Evolutionary conservation across 176 grass and related monocot genomes (phyloP).

Genomic region (Aegilops longissima): DNA sequence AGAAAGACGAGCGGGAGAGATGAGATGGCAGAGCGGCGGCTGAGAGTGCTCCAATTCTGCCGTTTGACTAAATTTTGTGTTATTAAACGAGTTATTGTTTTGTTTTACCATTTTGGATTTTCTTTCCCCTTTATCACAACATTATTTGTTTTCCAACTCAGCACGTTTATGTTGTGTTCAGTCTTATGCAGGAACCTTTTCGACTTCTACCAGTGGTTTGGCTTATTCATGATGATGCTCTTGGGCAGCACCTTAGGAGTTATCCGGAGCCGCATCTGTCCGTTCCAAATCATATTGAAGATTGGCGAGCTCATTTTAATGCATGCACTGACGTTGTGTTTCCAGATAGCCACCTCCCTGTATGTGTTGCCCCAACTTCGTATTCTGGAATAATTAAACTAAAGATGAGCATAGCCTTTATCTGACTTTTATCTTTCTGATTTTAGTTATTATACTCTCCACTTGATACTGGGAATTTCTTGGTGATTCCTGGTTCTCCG

Average conservation of each 20-base stretch:
- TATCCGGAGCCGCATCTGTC: conserved; percentile 37
- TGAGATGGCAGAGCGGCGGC: no score
- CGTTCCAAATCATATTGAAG: conserved; percentile 54
- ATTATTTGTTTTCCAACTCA: conserved; percentile 45
- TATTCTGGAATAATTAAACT: conserved; percentile 13
- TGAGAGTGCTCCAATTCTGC: neutral
- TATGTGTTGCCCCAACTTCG: conserved; percentile 36
- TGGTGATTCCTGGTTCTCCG: conserved; percentile 87
- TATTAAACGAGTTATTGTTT: conserved; percentile 6
- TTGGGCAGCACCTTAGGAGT: conserved; percentile 59
- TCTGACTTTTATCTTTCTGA: conserved; percentile 38
- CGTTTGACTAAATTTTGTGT: conserved; percentile 3
- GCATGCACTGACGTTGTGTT: conserved; percentile 81
- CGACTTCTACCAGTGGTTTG: conserved; percentile 77
- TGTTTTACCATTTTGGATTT: neutral
- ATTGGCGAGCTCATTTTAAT: conserved; percentile 83
- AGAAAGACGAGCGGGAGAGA: no score
- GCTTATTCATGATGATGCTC: conserved; percentile 89
- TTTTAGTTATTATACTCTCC: conserved; percentile 79
- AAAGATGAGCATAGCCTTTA: conserved; percentile 24
- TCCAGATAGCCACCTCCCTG: conserved; percentile 85
- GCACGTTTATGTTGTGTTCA: conserved; percentile 55
- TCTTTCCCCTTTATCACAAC: neutral
- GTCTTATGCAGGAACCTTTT: conserved; percentile 97
- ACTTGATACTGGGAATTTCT: conserved; percentile 81